Percentiles rank a stretch among this genome's conserved stretches.
Evolutionary conservation across 1,139 yeast genomes (phyloP).

Genomic region (Arxiozyma telluris): DNA sequence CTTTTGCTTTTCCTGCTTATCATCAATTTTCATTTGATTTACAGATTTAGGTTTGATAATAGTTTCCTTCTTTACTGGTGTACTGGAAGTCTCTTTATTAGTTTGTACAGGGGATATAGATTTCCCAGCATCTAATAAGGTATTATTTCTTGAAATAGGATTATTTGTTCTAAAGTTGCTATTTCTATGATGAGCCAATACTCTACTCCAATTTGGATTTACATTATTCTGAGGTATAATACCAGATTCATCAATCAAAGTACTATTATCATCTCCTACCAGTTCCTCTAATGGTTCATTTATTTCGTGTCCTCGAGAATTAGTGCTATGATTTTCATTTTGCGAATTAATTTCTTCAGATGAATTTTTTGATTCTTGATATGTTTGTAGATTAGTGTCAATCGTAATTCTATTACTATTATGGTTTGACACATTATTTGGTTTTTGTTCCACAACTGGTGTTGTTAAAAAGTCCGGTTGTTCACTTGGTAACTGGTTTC

Average conservation of each 20-base stretch:
- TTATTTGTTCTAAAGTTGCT: not conserved
- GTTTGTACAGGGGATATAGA: conserved; percentile 8
- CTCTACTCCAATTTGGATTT: conserved; percentile 1
- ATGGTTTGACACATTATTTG: conserved; percentile 1
- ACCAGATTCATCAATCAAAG: not conserved
- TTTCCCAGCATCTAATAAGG: conserved; percentile 3
- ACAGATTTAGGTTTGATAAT: not conserved
- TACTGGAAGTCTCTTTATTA: not conserved
- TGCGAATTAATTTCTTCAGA: not conserved
- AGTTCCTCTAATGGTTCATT: not conserved
- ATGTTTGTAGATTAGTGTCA: not conserved
- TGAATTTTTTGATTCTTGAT: not conserved
- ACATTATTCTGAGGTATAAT: not conserved
- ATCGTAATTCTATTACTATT: not conserved
- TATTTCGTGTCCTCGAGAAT: not conserved
- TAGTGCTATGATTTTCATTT: not conserved
- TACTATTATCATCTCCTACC: not conserved
- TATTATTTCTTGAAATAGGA: not conserved
- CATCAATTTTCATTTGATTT: not conserved
- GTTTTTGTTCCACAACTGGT: conserved; percentile 8
- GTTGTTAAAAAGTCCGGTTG: conserved; percentile 28
- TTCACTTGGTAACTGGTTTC: conserved; percentile 4
- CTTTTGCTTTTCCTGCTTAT: conserved; percentile 6
- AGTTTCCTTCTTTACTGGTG: not conserved
- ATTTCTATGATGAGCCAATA: not conserved